Percentiles rank a stretch among this genome's conserved stretches.
phyloP scores from a whole-genome alignment of 495 filamentous ascomycete genomes.

The Platismatia glauca region DNA sequence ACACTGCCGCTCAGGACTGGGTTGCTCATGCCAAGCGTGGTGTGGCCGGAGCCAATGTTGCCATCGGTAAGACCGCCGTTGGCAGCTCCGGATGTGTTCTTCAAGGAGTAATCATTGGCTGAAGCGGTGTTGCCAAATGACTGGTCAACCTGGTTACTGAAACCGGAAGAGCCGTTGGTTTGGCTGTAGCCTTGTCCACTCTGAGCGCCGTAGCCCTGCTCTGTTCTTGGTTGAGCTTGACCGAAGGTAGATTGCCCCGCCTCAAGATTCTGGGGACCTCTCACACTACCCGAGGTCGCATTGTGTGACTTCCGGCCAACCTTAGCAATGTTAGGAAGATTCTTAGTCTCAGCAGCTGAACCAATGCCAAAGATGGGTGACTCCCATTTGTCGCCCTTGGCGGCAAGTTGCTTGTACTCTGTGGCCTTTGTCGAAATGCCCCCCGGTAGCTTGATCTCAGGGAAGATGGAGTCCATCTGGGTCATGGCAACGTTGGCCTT shows the following conservation, averaged over 20 bases:
- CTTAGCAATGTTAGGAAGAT: conserved; percentile 54
- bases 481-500: conserved; percentile 78
- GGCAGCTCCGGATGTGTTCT: conserved; percentile 17
- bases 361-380: conserved; percentile 90
- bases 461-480: conserved; percentile 83
- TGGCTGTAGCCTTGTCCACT: conserved; percentile 17
- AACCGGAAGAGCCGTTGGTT: conserved; percentile 31
- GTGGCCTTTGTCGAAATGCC: conserved; percentile 92
- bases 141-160: conserved; percentile 48
- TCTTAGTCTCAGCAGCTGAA: conserved; percentile 57
- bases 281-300: conserved; percentile 33
- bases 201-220: conserved; percentile 17
- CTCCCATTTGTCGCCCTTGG: conserved; percentile 88
- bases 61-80: conserved; percentile 23
- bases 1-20: conserved; percentile 37
- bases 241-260: conserved; percentile 23
- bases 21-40: conserved; percentile 39
- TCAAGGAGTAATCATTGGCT: conserved; percentile 22
- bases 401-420: conserved; percentile 80
- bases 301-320: conserved; percentile 60
- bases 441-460: conserved; percentile 75
- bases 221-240: conserved; percentile 16
- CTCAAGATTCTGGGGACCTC: conserved; percentile 31
- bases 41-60: conserved; percentile 23
- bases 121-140: conserved; percentile 35